Conservation (phyloP, 352 stramenopile species). For the Phytophthora brassicae region DNA sequence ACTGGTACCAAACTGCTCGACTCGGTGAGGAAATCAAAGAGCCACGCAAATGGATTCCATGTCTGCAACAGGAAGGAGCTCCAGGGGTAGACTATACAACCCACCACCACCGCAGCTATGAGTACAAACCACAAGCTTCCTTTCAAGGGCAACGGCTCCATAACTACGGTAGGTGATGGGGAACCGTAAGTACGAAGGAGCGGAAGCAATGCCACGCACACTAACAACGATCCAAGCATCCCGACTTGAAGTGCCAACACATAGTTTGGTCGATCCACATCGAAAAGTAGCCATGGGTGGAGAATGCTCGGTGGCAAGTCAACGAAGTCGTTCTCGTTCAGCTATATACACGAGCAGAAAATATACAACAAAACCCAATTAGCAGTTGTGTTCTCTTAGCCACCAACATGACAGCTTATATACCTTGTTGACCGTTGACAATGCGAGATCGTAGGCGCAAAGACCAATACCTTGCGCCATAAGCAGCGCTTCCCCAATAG, state of each 20-base stretch:
- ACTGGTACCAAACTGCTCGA: slow-evolving; percentile 6
- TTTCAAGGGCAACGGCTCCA: slow-evolving; percentile 29
- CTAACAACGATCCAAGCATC: slow-evolving; percentile 47
- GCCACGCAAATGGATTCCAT: slow-evolving; percentile 60
- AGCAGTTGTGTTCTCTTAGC: not conserved
- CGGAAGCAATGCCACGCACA: slow-evolving; percentile 49
- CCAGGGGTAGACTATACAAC: slow-evolving; percentile 57
- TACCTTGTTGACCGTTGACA: slow-evolving; percentile 53
- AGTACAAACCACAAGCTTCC: slow-evolving; percentile 36
- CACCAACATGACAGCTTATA: not conserved
- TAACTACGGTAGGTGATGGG: slow-evolving; percentile 41
- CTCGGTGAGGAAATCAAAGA: slow-evolving; percentile 51
- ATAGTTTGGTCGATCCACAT: slow-evolving; percentile 40
- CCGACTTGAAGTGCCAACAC: slow-evolving; percentile 65
- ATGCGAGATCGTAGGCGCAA: slow-evolving; percentile 46
- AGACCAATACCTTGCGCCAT: slow-evolving; percentile 62
- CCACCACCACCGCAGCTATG: slow-evolving; percentile 34
- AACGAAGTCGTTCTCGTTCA: slow-evolving; percentile 31
- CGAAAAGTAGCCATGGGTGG: slow-evolving; percentile 34
- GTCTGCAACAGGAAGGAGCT: slow-evolving; percentile 65
- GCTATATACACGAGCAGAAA: slow-evolving; percentile 9
- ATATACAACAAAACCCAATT: not conserved
- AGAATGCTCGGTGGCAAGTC: slow-evolving; percentile 5
- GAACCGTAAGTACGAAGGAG: slow-evolving; percentile 47
- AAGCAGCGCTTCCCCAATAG: slow-evolving; percentile 67